These are phyloP conservation scores for Angophora floribunda DNA, from an alignment of 345 rosid species.

Conservation along the genomic window DNA sequence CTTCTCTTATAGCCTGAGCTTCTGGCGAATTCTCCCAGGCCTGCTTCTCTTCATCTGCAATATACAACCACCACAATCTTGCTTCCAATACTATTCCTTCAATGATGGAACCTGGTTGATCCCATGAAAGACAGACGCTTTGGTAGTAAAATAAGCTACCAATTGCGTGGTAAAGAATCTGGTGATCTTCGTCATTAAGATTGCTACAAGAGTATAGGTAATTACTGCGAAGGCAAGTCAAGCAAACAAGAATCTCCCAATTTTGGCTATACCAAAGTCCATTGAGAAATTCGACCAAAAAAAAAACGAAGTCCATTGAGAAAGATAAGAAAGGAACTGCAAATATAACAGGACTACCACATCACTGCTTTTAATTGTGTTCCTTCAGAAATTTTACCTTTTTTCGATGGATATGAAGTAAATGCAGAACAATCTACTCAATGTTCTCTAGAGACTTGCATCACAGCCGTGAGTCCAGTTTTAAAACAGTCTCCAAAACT, in stretches of 20 bases:
- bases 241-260: neutral
- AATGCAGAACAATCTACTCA: rapidly evolving
- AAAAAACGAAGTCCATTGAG: too few relatives aligned
- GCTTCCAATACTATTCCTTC: neutral
- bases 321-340: neutral
- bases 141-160: neutral
- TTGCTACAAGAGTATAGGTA: neutral
- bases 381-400: neutral
- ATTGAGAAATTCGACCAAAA: neutral
- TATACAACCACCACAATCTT: neutral
- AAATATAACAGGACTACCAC: neutral
- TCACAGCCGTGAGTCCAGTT: neutral
- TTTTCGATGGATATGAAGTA: neutral
- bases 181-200: neutral
- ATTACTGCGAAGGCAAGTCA: neutral
- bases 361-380: neutral
- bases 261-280: neutral
- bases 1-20: constrained; percentile 65
- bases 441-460: neutral
- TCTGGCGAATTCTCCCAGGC: constrained; percentile 66
- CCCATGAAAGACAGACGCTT: neutral
- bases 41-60: constrained; percentile 68
- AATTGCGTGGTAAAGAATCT: neutral
- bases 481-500: neutral
- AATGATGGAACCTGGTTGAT: neutral